Conservation (phyloP, 352 stramenopile species). For the Discostella stelligera region DNA sequence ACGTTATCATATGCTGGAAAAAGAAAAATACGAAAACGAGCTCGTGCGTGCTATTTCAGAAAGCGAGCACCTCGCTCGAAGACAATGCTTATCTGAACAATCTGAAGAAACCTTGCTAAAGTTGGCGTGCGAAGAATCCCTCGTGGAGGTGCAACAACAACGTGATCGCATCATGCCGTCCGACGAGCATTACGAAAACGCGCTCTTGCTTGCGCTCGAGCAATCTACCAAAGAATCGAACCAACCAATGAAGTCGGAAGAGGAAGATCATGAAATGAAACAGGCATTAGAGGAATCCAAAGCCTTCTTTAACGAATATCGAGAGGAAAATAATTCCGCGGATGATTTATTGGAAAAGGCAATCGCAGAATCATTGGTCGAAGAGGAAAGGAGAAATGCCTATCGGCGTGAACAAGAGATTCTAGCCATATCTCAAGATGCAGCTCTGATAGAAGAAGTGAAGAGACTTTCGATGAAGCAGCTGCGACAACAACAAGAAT, state of each 20-base stretch:
- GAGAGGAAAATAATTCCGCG: conserved; percentile 15
- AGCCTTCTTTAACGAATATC: conserved; percentile 10
- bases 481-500: not conserved
- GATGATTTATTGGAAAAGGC: conserved; percentile 26
- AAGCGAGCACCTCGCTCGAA: conserved; percentile 19
- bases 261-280: conserved; percentile 9
- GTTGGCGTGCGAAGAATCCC: conserved; percentile 29
- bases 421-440: conserved; percentile 9
- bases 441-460: conserved; percentile 17
- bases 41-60: conserved; percentile 21
- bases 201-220: conserved; percentile 15
- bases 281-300: conserved; percentile 12
- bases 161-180: not conserved
- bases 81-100: conserved; percentile 18
- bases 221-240: conserved; percentile 7
- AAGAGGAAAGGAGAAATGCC: conserved; percentile 12
- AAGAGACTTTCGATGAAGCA: conserved; percentile 29
- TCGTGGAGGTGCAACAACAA: conserved; percentile 35
- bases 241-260: conserved; percentile 9
- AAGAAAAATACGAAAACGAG: conserved; percentile 26
- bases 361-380: conserved; percentile 17
- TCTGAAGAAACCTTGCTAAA: conserved; percentile 23
- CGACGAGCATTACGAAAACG: conserved; percentile 30
- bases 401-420: conserved; percentile 8
- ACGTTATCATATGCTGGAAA: not conserved